phyloP scores from a whole-genome alignment of 495 filamentous ascomycete species.

The Talaromyces nanjingensis region DNA sequence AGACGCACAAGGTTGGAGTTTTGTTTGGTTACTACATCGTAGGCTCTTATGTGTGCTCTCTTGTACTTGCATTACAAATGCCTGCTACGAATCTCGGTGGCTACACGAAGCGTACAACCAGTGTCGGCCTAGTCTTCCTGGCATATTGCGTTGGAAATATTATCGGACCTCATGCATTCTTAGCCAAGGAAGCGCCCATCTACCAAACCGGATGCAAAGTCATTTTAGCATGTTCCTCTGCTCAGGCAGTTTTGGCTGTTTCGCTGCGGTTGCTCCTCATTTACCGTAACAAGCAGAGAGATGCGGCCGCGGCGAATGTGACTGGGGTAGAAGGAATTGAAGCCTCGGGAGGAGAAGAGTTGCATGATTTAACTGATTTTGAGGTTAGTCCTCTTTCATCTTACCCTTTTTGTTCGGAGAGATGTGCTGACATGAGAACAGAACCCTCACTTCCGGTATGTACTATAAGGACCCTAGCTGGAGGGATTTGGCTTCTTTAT shows the following conservation, averaged over 20 bases:
- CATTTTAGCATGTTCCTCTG: slow-evolving; percentile 20
- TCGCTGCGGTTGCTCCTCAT: slow-evolving; percentile 11
- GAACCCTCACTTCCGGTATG: slow-evolving; percentile 6
- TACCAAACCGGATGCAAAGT: slow-evolving; percentile 30
- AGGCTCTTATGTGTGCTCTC: slow-evolving; percentile 29
- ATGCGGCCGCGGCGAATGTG: slow-evolving; percentile 1
- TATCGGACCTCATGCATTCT: slow-evolving; percentile 30
- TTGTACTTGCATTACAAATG: slow-evolving; percentile 35
- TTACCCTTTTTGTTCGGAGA: neutral
- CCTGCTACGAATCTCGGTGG: slow-evolving; percentile 33
- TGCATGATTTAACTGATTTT: slow-evolving; percentile 6
- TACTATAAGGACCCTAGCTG: neutral
- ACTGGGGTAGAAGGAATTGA: neutral
- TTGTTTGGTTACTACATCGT: slow-evolving; percentile 35
- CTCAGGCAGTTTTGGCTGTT: slow-evolving; percentile 12
- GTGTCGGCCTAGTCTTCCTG: slow-evolving; percentile 31
- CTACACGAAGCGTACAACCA: slow-evolving; percentile 36
- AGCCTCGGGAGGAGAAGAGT: neutral
- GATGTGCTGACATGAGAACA: neutral
- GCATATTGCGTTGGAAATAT: slow-evolving; percentile 32
- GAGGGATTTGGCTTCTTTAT: neutral
- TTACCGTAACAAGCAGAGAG: slow-evolving; percentile 12
- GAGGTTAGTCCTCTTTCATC: neutral
- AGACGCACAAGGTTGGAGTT: slow-evolving; percentile 25
- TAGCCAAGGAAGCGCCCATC: slow-evolving; percentile 24